phyloP scores from a whole-genome alignment of 1,139 yeast species.

The Kodamaea alishanica region DNA sequence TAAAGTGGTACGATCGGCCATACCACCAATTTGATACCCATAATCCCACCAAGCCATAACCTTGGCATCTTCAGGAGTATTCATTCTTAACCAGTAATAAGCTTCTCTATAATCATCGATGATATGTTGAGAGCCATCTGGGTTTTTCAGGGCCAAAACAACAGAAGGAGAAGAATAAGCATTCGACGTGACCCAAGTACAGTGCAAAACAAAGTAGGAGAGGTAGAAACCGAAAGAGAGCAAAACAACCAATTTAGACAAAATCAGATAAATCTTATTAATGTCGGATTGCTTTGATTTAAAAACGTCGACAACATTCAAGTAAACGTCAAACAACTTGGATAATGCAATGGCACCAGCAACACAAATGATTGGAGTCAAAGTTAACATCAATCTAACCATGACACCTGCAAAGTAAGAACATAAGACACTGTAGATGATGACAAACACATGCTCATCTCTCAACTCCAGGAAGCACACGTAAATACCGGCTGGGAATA shows the following conservation, averaged over 20 bases:
- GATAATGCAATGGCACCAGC: constrained; percentile 84
- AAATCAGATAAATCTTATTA: constrained; percentile 30
- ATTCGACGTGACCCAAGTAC: constrained; percentile 95
- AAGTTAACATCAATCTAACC: constrained; percentile 96
- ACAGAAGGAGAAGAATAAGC: constrained; percentile 98
- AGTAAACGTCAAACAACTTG: constrained; percentile 76
- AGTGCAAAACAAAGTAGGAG: constrained; percentile 82
- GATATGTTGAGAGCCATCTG: constrained; percentile 81
- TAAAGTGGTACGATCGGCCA: constrained; percentile 98
- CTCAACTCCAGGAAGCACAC: constrained; percentile 83
- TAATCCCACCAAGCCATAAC: constrained; percentile 99
- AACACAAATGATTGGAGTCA: constrained; percentile 95
- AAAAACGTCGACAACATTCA: constrained; percentile 57
- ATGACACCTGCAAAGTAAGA: constrained; percentile 98
- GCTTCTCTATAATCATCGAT: constrained; percentile 99
- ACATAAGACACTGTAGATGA: constrained; percentile 85
- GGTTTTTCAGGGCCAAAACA: constrained; percentile 76
- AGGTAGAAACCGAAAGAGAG: constrained; percentile 74
- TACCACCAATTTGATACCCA: constrained; percentile 99
- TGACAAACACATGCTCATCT: constrained; percentile 89
- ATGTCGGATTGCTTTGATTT: constrained; percentile 11
- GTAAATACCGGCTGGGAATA: constrained; percentile 97
- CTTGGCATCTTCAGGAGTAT: constrained; percentile 92
- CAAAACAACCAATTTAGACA: constrained; percentile 62
- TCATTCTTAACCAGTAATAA: constrained; percentile 98